Evolutionary conservation across 257 asterid species (phyloP).

Genomic region (Nicotiana paniculata): DNA sequence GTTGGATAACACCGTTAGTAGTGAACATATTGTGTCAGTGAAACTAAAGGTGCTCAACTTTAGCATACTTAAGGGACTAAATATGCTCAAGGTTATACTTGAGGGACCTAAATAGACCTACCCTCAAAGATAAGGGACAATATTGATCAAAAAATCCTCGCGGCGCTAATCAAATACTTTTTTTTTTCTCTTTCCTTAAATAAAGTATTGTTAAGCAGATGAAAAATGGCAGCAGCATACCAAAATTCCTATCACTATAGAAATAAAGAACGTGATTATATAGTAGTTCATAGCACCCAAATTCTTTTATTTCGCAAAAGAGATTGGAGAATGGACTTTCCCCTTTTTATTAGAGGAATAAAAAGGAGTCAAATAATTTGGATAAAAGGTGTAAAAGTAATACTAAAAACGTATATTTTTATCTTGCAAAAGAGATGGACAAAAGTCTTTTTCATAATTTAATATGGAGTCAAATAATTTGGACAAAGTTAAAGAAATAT

Average conservation of each 20-base stretch:
- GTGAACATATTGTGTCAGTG: too few species aligned
- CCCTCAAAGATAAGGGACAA: too few species aligned
- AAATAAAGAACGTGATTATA: not conserved
- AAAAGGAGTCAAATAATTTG: not conserved
- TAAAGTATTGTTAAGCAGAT: not conserved
- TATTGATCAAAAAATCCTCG: not conserved
- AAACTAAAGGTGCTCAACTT: too few species aligned
- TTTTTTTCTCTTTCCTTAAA: not conserved
- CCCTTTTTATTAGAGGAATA: not conserved
- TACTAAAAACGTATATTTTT: too few species aligned
- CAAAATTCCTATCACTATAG: not conserved
- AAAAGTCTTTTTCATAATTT: not conserved
- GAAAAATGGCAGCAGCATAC: not conserved
- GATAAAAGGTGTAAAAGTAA: not conserved
- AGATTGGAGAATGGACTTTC: not conserved
- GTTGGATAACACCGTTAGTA: too few species aligned
- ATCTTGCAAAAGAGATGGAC: too few species aligned
- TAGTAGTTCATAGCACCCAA: not conserved
- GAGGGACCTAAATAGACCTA: too few species aligned
- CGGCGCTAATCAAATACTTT: not conserved
- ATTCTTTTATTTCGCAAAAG: not conserved
- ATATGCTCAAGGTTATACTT: too few species aligned
- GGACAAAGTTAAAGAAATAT: not conserved
- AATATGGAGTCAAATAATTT: not conserved
- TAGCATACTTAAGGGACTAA: too few species aligned